Base-by-base conservation (phyloP, 805 yeast genomes). In the Metschnikowia aberdeeniae region DNA sequence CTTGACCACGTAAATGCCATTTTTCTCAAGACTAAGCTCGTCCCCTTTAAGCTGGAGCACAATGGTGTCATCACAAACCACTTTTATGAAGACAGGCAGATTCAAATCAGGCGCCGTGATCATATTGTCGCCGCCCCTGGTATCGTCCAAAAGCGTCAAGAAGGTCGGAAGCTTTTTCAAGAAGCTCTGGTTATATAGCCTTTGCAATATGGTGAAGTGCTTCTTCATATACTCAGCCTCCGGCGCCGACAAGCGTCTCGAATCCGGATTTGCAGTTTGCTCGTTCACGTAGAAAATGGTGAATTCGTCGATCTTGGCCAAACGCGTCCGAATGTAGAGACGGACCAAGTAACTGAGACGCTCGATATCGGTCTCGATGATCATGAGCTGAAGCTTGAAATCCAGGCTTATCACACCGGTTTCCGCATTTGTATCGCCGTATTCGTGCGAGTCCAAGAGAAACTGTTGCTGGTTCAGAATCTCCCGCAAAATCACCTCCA, bases 321-420 rank as follows among this genome's bases (percentile, higher is more conserved):
- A 63, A 46, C 99, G 72, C 6, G 92, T 77, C 50, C 99, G 75
- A 29, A 90, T 69, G 61, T 89, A 92, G 11, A 88, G 76, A 42
- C 97, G 68, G n/a, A 90, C 72, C 30, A 92, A 64, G 60, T 84
- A 93, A 56, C 84, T 88, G 27, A 89, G 78, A 45, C 99, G 70
- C 56, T 93, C 98, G 20, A 93, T 75, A 55, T 93, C 98, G 11
- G 95, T 84, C 59, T 93, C 99, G 54, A 92, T 82, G 20, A 95
- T 78, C 69, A 93, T 79, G 37, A 90, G 70, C 46, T 86, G 84
- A 46, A 92, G 65, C 58, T 90, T 90, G 63, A 82, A 81, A 50
- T 84, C 87, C 42, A 67, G 72, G 35, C 48, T 42, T 31, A 55
- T 43, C 12, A 55, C 49, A 13, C 59, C 59, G 4, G 55, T 40